Percentiles rank a stretch among this genome's conserved stretches.
Conservation (phyloP, 768 basidiomycete species). For the Suillus spraguei region DNA sequence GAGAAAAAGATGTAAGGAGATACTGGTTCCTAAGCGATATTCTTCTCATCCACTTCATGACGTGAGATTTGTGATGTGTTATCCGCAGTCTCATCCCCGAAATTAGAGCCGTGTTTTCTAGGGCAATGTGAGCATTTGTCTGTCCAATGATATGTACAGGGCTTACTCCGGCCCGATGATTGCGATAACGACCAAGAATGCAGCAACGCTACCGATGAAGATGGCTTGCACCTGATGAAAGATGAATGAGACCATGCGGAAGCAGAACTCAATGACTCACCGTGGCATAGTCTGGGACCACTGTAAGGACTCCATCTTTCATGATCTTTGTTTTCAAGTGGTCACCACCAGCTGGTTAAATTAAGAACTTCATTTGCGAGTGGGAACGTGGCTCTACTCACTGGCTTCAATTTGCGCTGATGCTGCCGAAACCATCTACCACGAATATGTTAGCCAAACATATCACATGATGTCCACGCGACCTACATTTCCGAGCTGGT, state of each 20-base stretch:
- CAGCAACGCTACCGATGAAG: slow-evolving; percentile 44
- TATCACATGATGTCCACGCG: not conserved
- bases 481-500: slow-evolving; percentile 74
- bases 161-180: slow-evolving; percentile 79
- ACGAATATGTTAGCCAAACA: not conserved
- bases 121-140: not conserved
- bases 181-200: slow-evolving; percentile 74
- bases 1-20: not conserved
- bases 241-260: slow-evolving; percentile 38
- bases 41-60: slow-evolving; percentile 5
- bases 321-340: slow-evolving; percentile 54
- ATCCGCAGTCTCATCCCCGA: slow-evolving; percentile 58
- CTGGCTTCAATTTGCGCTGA: slow-evolving; percentile 82
- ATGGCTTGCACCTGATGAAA: slow-evolving; percentile 17
- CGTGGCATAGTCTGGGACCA: slow-evolving; percentile 68
- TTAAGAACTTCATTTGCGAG: not conserved
- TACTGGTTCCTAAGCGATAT: not conserved
- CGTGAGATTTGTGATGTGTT: slow-evolving; percentile 15
- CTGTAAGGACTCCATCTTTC: slow-evolving; percentile 39
- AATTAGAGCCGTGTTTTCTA: slow-evolving; percentile 76
- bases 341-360: slow-evolving; percentile 59
- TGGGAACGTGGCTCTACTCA: slow-evolving; percentile 29
- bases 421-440: slow-evolving; percentile 66
- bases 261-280: slow-evolving; percentile 9
- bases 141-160: not conserved